Base-by-base conservation (phyloP, 176 grass and related monocot genomes). In the Triticum turgidum region DNA sequence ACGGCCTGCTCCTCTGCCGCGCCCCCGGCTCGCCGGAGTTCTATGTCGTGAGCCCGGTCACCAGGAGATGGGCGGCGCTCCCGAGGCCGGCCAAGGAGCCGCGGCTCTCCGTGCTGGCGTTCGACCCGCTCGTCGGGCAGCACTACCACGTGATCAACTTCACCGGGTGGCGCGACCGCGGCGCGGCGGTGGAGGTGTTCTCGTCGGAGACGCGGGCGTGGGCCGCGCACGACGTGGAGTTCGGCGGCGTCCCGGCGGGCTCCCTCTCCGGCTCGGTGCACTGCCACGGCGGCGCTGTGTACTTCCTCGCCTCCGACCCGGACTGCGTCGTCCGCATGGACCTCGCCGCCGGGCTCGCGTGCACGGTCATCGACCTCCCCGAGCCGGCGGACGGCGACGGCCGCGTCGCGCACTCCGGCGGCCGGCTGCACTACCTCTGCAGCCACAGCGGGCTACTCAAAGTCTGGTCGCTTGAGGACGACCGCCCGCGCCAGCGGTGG, bases 111-210 rank as follows among this genome's bases (percentile, higher is more conserved):
- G 14, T 88, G 47, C 59, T 96, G 54, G 87, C 91, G 35, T 93
- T 91, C 80, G 89, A 93, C 33, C 94, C 94, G 0, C 51, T 29
- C 24, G 17, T 10, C 61, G 12, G 3, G 7, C 8, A 72, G 7
- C 20, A 77, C 18, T 93, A 89, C 89, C 88, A 61, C 85, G 94
- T 94, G 10, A 4, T 94, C 37, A 88, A 65, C 88, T 92, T 92
- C 90, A 87, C 88, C 27, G 69, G 37, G 13, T 89, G 92, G 88
- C 65, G 68, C 3, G 81, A 80, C 3, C 24, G 6, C 82, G 88
- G 82, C 14, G 89, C 89, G 9, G 44, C 75, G 67, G 21, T 93
- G 33, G 91, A 96, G 83, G 87, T 91, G 45, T 96, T 78, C 91
- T 91, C 94, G 47, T 93, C 91, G 11, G 88, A 77, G 63, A 45